phyloP scores from a whole-genome alignment of 306 rosid species.

The Fragaria vesca region DNA sequence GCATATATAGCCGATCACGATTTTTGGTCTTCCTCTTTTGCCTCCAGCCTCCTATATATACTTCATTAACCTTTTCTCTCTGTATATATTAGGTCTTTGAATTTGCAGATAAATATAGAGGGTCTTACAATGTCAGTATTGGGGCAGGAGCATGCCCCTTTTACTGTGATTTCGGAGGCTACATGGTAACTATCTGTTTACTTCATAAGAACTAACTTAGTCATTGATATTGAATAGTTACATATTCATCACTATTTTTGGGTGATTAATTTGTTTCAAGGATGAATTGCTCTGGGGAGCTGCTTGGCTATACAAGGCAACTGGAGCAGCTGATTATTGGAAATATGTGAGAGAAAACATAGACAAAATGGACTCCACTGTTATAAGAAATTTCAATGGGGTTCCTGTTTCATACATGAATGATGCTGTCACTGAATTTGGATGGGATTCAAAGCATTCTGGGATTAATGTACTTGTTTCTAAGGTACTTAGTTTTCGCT shows the following conservation, averaged over 20 bases:
- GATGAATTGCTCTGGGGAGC: slow-evolving; percentile 63
- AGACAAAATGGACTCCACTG: neutral
- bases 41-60: neutral
- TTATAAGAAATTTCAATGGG: slow-evolving; percentile 1
- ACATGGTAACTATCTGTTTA: slow-evolving; percentile 31
- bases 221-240: neutral
- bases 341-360: slow-evolving; percentile 29
- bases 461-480: slow-evolving; percentile 55
- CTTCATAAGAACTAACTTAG: neutral
- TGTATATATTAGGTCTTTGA: slow-evolving; percentile 32
- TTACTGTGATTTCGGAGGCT: slow-evolving; percentile 43
- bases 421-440: slow-evolving; percentile 30
- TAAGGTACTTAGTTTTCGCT: slow-evolving; percentile 11
- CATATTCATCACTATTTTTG: neutral
- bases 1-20: neutral
- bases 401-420: neutral
- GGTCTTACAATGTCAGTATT: slow-evolving; percentile 35
- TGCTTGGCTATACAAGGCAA: slow-evolving; percentile 50
- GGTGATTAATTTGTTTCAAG: slow-evolving; percentile 8
- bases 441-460: slow-evolving; percentile 54
- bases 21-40: neutral
- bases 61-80: neutral
- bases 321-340: slow-evolving; percentile 11
- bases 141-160: slow-evolving; percentile 41
- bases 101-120: slow-evolving; percentile 45